Base-by-base conservation (phyloP, 2,329 filamentous ascomycete species). In the Paracamarosporium sp. region DNA sequence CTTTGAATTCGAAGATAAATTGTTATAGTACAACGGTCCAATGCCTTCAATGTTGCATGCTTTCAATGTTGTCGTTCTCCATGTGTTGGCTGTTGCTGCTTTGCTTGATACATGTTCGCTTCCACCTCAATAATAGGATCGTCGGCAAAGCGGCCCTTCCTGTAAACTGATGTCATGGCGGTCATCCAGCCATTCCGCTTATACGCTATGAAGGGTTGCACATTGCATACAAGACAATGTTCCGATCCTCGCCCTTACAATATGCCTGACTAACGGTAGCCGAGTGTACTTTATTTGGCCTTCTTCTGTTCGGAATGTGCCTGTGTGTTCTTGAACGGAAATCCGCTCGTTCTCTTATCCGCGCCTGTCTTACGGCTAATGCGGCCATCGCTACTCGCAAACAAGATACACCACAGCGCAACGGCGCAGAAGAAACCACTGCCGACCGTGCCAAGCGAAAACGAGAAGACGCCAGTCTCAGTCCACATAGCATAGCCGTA, bases 271-370 rank as follows among this genome's bases (percentile, higher is more conserved):
- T 25, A 20, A 27, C 3, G 22, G 22, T 15, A 7, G 38, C 13
- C 30, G 6, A 44, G n/a, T 13, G 15, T n/a, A n/a, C 13, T 62
- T 59, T 69, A 72, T 55, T 62, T 66, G 7, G 40, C 66, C 68
- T 74, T 85, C 79, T 82, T 84, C 68, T 82, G 82, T 41, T 80
- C 79, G 6, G 45, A 48, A 20, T 48, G 45, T 38, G 85, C 83
- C 71, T 86, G 83, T 5, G 65, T 68, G 65, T 90, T 90, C 63
- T 79, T 80, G 71, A 91, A 90, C 3, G 88, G 88, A 65, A 86
- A 91, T 11, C 86, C 87, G 57, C 82, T 82, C 25, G 83, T 89
- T 69, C 88, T 80, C 81, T 89, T 90, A 69, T 90, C 88, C 31
- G 84, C 86, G 0, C 88, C 87, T 1, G 87, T 90, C 75, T 81